Percentiles rank a stretch among this genome's conserved stretches.
Conservation (phyloP, 73 alveolate species). For the Paramecium octaurelia region DNA sequence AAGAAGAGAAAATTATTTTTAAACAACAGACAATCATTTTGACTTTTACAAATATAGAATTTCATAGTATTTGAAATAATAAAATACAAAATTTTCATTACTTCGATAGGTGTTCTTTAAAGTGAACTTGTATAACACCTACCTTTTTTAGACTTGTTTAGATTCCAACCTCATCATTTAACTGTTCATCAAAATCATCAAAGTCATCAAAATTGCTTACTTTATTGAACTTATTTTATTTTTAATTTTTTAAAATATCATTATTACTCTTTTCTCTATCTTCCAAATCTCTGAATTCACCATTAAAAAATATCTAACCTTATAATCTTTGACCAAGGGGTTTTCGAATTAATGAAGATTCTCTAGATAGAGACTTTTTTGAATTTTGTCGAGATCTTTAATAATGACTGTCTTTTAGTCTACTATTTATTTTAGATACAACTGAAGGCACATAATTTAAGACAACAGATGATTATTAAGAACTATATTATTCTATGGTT, state of each 20-base stretch:
- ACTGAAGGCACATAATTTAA: conserved; percentile 28
- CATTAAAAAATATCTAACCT: not conserved
- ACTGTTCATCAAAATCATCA: not conserved
- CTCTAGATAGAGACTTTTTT: not conserved
- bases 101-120: not conserved
- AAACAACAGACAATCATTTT: too few relatives aligned
- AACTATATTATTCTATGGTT: not conserved
- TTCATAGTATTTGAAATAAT: not conserved
- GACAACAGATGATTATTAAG: not conserved
- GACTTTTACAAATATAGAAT: not conserved
- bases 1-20: too few relatives aligned
- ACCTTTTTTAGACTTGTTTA: not conserved
- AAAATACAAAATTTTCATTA: not conserved
- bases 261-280: not conserved
- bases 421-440: not conserved
- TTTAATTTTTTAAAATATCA: not conserved
- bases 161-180: not conserved
- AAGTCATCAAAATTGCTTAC: not conserved
- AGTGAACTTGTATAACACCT: not conserved
- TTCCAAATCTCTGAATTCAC: not conserved
- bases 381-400: not conserved
- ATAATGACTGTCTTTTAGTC: conserved; percentile 53
- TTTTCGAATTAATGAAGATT: not conserved
- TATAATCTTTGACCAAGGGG: not conserved
- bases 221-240: not conserved